These are phyloP conservation scores for Trichomonascaceae sp. DNA, from an alignment of 1,139 yeast species.

Conservation along the genomic window DNA sequence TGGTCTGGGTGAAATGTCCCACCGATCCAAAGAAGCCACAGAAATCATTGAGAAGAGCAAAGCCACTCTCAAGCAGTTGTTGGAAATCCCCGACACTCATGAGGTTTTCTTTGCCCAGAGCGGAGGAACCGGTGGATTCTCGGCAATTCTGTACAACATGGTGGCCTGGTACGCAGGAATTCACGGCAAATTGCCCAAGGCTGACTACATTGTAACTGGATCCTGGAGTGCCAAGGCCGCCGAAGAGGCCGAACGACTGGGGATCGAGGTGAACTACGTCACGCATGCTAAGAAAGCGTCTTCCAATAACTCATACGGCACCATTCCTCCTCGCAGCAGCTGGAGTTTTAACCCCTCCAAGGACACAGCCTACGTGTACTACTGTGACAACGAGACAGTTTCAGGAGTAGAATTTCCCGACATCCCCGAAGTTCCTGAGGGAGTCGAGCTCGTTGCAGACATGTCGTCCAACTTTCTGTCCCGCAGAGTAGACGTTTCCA, in stretches of 20 bases:
- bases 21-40: conserved; percentile 76
- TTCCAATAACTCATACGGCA: conserved; percentile 42
- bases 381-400: conserved; percentile 95
- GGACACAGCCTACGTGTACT: conserved; percentile 69
- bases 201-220: conserved; percentile 84
- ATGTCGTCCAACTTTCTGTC: conserved; percentile 90
- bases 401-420: conserved; percentile 76
- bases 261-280: conserved; percentile 59
- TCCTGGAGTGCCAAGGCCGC: conserved; percentile 82
- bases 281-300: conserved; percentile 44
- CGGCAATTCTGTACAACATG: conserved; percentile 74
- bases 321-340: conserved; percentile 51
- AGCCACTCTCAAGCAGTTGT: conserved; percentile 44
- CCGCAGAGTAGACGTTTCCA: conserved; percentile 62
- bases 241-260: conserved; percentile 78
- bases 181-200: conserved; percentile 52
- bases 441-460: conserved; percentile 79
- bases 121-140: conserved; percentile 94
- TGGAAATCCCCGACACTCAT: conserved; percentile 77
- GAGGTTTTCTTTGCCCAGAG: conserved; percentile 94
- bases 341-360: conserved; percentile 40
- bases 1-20: conserved; percentile 93
- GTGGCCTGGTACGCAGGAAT: conserved; percentile 59
- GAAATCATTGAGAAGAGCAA: conserved; percentile 69
- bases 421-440: conserved; percentile 41